Evolutionary conservation across 2,329 filamentous ascomycete species (phyloP).

Genomic region (Colletotrichum chlorophyti): DNA sequence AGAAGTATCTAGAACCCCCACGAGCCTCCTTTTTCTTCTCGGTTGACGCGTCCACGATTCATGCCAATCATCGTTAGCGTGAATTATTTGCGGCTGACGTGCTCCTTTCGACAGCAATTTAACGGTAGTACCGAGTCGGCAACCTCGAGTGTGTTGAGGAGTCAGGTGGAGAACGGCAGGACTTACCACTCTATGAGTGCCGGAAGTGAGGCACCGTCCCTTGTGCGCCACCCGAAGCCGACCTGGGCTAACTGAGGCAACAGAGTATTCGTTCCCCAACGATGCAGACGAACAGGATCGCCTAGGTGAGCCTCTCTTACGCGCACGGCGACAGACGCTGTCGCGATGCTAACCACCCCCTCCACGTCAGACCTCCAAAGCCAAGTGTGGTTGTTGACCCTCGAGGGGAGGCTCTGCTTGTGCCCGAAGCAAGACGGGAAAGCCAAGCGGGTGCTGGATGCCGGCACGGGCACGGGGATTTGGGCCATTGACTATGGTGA

Average conservation of each 20-base stretch:
- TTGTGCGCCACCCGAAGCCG: neutral
- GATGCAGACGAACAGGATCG: conserved; percentile 39
- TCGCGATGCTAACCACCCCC: neutral
- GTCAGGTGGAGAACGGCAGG: conserved; percentile 27
- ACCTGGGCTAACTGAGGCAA: neutral
- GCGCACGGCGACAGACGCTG: neutral
- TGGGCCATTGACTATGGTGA: conserved; percentile 31
- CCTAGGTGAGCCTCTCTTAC: conserved; percentile 21
- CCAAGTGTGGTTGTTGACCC: conserved; percentile 40
- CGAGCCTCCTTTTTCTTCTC: too few relatives aligned
- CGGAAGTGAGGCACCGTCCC: conserved; percentile 33
- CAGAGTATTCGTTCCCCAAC: conserved; percentile 37
- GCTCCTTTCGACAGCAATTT: too few relatives aligned
- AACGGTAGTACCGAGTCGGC: conserved; percentile 14
- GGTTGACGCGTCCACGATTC: too few relatives aligned
- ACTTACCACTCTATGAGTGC: conserved; percentile 32
- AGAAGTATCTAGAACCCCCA: too few relatives aligned
- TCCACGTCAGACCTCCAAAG: conserved; percentile 42
- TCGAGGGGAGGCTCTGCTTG: conserved; percentile 37
- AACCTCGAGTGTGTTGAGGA: conserved; percentile 20
- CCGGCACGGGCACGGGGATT: conserved; percentile 28
- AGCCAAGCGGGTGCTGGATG: conserved; percentile 32
- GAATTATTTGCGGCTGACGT: too few relatives aligned
- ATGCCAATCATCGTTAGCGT: too few relatives aligned
- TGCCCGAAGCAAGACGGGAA: conserved; percentile 33